Evolutionary conservation across 148 eudicot species (phyloP).

Genomic region (Chenopodium berlandieri): DNA sequence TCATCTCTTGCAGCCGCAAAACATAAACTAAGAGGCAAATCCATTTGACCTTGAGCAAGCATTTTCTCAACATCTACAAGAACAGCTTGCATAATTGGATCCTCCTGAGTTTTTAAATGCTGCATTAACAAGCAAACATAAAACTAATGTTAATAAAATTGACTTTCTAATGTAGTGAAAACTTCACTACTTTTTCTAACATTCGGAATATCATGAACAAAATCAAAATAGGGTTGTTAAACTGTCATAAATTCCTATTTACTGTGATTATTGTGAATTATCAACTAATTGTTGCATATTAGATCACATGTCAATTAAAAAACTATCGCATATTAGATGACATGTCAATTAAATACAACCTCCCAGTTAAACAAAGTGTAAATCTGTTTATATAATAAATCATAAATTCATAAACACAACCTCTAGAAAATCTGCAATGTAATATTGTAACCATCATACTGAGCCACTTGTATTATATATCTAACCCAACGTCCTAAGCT

Average conservation of each 20-base stretch:
- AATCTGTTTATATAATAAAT: too few species aligned
- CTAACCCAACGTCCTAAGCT: not conserved
- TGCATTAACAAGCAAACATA: conserved; percentile 26
- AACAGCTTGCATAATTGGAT: conserved; percentile 48
- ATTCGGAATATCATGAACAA: not conserved
- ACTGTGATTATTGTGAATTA: too few species aligned
- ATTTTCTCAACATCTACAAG: conserved; percentile 53
- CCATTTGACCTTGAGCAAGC: conserved; percentile 66
- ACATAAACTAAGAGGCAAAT: conserved; percentile 69
- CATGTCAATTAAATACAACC: not conserved
- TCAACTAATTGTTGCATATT: too few species aligned
- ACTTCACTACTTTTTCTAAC: not conserved
- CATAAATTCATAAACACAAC: not conserved
- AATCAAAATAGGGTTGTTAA: not conserved
- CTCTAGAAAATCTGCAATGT: not conserved
- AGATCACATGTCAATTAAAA: too few species aligned
- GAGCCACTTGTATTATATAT: too few species aligned
- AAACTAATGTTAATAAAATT: conserved; percentile 7
- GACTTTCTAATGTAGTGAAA: not conserved
- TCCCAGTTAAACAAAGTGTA: not conserved
- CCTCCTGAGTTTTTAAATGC: conserved; percentile 53
- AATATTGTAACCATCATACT: not conserved
- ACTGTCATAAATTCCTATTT: not conserved
- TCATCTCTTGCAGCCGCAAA: conserved; percentile 73
- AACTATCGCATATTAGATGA: not conserved